Conservation (phyloP, 2,329 filamentous ascomycete genomes). For the Penicillium sp. region DNA sequence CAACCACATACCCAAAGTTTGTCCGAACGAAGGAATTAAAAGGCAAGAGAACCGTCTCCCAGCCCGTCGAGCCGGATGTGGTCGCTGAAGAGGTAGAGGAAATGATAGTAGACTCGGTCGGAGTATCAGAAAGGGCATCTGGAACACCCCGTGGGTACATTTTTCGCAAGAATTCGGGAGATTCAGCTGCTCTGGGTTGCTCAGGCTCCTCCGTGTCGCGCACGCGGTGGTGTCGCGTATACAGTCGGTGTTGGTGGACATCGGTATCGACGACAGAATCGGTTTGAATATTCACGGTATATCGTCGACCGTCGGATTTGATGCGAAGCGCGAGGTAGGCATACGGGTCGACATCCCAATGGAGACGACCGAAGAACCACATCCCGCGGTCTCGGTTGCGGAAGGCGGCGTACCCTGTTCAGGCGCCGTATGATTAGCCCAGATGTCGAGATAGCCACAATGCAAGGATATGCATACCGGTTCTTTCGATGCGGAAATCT, state of each 20-base stretch:
- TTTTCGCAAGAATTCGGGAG: background rate
- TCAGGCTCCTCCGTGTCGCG: slow-evolving; percentile 19
- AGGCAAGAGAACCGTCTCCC: slow-evolving; percentile 93
- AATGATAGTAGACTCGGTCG: slow-evolving; percentile 40
- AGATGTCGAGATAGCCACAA: no score
- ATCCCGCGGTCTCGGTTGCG: slow-evolving; percentile 75
- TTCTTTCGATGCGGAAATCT: slow-evolving; percentile 55
- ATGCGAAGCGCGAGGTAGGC: slow-evolving; percentile 83
- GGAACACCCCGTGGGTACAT: slow-evolving; percentile 37
- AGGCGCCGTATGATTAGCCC: slow-evolving; percentile 1
- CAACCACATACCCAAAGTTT: slow-evolving; percentile 87
- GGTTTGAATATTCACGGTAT: slow-evolving; percentile 94
- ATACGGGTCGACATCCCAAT: slow-evolving; percentile 92
- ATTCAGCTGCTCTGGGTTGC: background rate
- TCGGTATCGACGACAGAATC: slow-evolving; percentile 94
- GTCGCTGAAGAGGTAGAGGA: slow-evolving; percentile 34
- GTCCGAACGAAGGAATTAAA: slow-evolving; percentile 95
- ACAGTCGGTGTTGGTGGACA: slow-evolving; percentile 90
- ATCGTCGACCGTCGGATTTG: slow-evolving; percentile 87
- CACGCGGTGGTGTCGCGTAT: slow-evolving; percentile 49
- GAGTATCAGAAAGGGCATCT: slow-evolving; percentile 43
- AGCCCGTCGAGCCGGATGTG: slow-evolving; percentile 75
- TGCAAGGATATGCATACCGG: slow-evolving; percentile 31
- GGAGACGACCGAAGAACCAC: slow-evolving; percentile 81
- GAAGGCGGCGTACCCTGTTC: slow-evolving; percentile 85